Evolutionary conservation across 257 asterid species (phyloP), one percentile per base, ranked within the genome.

Genomic region (Petrea volubilis): DNA sequence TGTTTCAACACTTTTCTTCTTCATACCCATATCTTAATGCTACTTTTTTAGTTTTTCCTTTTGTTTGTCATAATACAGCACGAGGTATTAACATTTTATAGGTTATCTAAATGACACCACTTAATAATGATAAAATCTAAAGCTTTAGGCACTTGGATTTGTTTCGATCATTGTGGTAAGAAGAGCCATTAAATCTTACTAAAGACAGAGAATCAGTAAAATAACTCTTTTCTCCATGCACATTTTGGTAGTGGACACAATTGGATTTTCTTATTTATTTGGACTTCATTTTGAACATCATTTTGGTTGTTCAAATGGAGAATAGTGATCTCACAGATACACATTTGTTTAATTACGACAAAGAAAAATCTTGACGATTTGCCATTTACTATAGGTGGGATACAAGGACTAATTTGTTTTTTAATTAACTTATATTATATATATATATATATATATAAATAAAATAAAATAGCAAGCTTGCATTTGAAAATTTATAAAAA

Each of bases 181-280:
- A 64, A 18, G 25, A n/a, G 17, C 12, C 2, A 64, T n/a, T 27
- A 46, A n/a, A n/a, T 25, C 17, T 28, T 43, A 44, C 2, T 41
- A 63, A 64, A 33, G 41, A n/a, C 41, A 57, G 60, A 44, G 27
- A 65, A 65, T 46, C 41, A 27, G n/a, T 46, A 27, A 28, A 50
- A 47, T 14, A 8, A 12, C n/a, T 47, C 6, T 2, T 65, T 44
- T 41, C n/a, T 44, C 71, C 60, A 6, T 25, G 25, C 4, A 29
- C 6, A 23, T 23, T 25, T 28, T 40, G 7, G 13, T 55, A 13
- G 9, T 41, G 15, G 23, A n/a, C 7, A n/a, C 17, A 15, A 15
- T 7, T 12, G 4, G 29, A n/a, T 34, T 60, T 56, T 14, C 9
- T 11, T 53, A 24, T 1, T 31, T 31, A n/a, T 28, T 17, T 17